Base-by-base conservation (phyloP, 2,329 filamentous ascomycete genomes). In the Phialophora expanda region DNA sequence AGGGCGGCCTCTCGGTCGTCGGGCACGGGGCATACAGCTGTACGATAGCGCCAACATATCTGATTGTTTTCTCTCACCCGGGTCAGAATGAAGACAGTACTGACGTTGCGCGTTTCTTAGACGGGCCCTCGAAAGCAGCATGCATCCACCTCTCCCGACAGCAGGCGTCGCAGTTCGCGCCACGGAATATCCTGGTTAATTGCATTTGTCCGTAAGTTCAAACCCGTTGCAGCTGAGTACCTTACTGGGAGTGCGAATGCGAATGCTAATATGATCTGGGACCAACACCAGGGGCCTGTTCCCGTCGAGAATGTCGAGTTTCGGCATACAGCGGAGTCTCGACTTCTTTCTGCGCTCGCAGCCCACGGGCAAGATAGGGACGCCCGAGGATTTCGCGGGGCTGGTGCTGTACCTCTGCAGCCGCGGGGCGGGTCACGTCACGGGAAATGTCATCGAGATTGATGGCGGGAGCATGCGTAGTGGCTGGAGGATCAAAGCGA, bases 61-160 rank as follows among this genome's bases (percentile, higher is more conserved):
- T 24, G 24, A n/a, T n/a, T n/a, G n/a, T n/a, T n/a, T n/a, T n/a
- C n/a, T n/a, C n/a, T n/a, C n/a, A n/a, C n/a, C n/a, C n/a, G n/a
- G n/a, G n/a, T n/a, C n/a, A n/a, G n/a, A n/a, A n/a, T n/a, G n/a
- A n/a, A n/a, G n/a, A n/a, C n/a, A n/a, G n/a, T n/a, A n/a, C n/a
- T n/a, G n/a, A n/a, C 20, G 30, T n/a, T 62, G 20, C 54, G 17
- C 17, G 38, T n/a, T 17, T 17, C 75, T 14, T 32, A 76, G 62
- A 85, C 69, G 83, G 82, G 60, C 81, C 82, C 1, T 82, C 81
- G 62, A 85, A 85, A 74, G 83, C 83, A 24, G 83, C 83, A 22
- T 75, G 82, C 71, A 83, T 85, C 69, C 83, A 85, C 71, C 77
- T 85, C 59, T 83, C 81, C 69, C 80, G 83, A 41, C 79, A 83